Evolutionary conservation across 352 stramenopile species (phyloP), one percentile per base, ranked within the genome.

Genomic region (Globisporangium middletonii): DNA sequence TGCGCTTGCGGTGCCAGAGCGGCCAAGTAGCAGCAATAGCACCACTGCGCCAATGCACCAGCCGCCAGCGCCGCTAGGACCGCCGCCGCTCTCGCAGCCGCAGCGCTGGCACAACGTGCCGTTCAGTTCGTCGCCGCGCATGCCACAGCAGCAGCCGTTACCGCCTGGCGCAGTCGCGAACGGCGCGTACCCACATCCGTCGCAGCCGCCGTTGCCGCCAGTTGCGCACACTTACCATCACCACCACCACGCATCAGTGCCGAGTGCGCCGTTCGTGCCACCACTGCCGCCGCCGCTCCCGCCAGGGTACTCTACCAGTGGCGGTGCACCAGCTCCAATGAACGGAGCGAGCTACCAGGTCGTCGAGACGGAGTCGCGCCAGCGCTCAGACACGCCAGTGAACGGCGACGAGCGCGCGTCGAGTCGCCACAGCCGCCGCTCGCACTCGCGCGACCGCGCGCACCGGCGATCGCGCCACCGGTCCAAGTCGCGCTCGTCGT

Each of bases 401-500:
- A 64, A 1, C 44, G 38, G 2, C 13, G 18, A 61, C 8, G 19
- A 57, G 4, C 38, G 48, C 13, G 50, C 49, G 2, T 46, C 30
- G 7, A 63, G 45, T 9, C 44, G 48, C 12, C 49, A 48, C n/a
- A 37, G 44, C 30, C 59, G 42, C 15, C 63, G 55, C 41, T 63
- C 63, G 45, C 28, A 45, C 47, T 65, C 54, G 5, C 38, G 42
- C 7, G 52, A 63, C 27, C 60, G 59, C 53, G 68, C 67, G 60
- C 28, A 70, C 61, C 51, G 51, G 1, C 57, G 51, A n/a, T 59
- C 63, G 23, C 37, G 33, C 12, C 51, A 53, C 16, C 59, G 57
- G 26, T 54, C 48, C 0, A n/a, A 18, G 13, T 80, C 68, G 18
- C 55, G 62, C 19, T 75, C 78, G 30, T 63, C 67, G 2, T 73